phyloP scores from a whole-genome alignment of 495 filamentous ascomycete genomes.

The Xylaria sp. region DNA sequence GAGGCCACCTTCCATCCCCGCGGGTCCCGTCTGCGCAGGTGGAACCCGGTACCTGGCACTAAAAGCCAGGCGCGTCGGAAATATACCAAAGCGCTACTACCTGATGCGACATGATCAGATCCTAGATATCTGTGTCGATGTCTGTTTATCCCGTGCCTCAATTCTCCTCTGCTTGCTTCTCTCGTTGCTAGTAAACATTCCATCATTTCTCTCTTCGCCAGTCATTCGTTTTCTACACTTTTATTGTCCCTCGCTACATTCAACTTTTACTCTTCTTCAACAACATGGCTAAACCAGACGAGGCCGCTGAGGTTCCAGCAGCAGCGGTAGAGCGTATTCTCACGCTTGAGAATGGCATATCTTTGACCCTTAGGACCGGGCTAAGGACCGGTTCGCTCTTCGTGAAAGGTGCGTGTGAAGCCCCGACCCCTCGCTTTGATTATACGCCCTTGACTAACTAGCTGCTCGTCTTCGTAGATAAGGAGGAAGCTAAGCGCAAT shows the following conservation, averaged over 20 bases:
- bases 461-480: constrained; percentile 30
- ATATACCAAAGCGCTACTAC: neutral
- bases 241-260: constrained; percentile 26
- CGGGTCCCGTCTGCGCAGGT: neutral
- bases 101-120: neutral
- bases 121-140: neutral
- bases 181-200: constrained; percentile 11
- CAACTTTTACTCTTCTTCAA: neutral
- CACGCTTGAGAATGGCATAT: constrained; percentile 28
- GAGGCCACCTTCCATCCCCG: neutral
- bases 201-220: constrained; percentile 14
- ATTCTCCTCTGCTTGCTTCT: constrained; percentile 10
- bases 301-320: neutral
- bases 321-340: constrained; percentile 24
- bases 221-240: constrained; percentile 16
- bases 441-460: constrained; percentile 24
- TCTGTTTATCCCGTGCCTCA: neutral
- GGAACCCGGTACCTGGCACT: neutral
- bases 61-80: constrained; percentile 4
- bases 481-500: constrained; percentile 25
- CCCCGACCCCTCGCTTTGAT: neutral
- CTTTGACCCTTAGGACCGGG: constrained; percentile 27
- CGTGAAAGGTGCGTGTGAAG: constrained; percentile 32
- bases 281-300: constrained; percentile 15
- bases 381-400: constrained; percentile 28